Base-by-base conservation (phyloP, 768 basidiomycete genomes). In the Thelephora ganbajun region DNA sequence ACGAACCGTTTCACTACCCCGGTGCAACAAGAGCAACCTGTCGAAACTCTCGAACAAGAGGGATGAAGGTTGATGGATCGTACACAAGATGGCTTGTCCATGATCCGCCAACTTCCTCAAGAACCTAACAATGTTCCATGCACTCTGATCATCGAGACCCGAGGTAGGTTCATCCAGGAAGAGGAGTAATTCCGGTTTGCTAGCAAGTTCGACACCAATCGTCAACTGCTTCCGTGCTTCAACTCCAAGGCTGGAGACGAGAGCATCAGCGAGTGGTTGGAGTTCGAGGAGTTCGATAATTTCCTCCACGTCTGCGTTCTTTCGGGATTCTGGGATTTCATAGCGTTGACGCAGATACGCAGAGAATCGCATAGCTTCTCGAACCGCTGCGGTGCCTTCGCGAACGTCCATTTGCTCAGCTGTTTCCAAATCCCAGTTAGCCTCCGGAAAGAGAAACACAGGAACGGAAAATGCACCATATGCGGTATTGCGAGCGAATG, bases 131-230 rank as follows among this genome's bases (percentile, higher is more conserved):
- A 90, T 65, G 56, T 83, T 81, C 83, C 83, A 88, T 2, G 88
- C 86, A 46, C 79, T 81, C 57, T 76, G 74, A 35, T 69, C 69
- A 54, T 79, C 78, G 47, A 80, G 59, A 49, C 76, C 73, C 11
- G 74, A 75, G 2, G 74, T 76, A 14, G 74, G 72, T 57, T 73
- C 70, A 33, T 60, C 82, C 50, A 83, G 62, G 69, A 84, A 82
- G 16, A 89, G 70, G 1, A 89, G 67, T 6, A 87, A 68, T 54
- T 83, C 77, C 0, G 87, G 87, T 59, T 91, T 90, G 62, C 84
- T 83, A 14, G 89, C 88, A 6, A 94, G 71, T 60, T 93, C 90
- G 47, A 93, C 90, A 49, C 87, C 91, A 55, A 93, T 93, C 1
- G 90, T 92, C 19, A 91, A 70, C 7, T 88, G 80, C 61, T 93